A percentile compares a stretch with the other conserved stretches of the same genome.
Evolutionary conservation across 768 basidiomycete species (phyloP).

Genomic region (Boletus subparvulus): DNA sequence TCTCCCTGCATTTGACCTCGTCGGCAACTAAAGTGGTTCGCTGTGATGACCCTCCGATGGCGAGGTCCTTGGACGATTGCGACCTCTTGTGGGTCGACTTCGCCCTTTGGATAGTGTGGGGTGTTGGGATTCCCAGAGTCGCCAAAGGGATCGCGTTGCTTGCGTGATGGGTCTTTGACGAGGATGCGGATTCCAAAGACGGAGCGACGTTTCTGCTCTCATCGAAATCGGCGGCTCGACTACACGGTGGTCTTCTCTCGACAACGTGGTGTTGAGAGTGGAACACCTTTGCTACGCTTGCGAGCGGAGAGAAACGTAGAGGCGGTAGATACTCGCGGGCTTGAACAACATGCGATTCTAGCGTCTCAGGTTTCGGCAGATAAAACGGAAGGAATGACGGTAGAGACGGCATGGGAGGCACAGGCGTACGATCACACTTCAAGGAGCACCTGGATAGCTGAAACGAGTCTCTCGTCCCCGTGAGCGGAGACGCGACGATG

Average conservation of each 20-base stretch:
- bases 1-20: background rate
- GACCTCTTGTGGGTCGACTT: constrained; percentile 10
- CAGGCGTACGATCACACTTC: constrained; percentile 15
- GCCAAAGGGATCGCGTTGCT: background rate
- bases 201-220: background rate
- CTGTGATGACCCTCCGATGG: constrained; percentile 5
- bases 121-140: background rate
- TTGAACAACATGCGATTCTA: background rate
- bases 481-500: constrained; percentile 20
- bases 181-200: background rate
- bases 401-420: constrained; percentile 22
- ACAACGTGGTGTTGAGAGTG: background rate
- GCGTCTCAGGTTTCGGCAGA: background rate
- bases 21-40: background rate
- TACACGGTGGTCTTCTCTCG: background rate
- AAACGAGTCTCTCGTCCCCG: constrained; percentile 29
- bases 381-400: constrained; percentile 16
- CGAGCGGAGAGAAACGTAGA: constrained; percentile 22
- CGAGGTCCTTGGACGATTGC: constrained; percentile 10
- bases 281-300: constrained; percentile 6
- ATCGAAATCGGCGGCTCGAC: background rate
- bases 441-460: constrained; percentile 22
- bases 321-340: constrained; percentile 12
- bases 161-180: background rate
- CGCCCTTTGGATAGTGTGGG: constrained; percentile 1